Conservation (phyloP, 352 stramenopile genomes). For the Pythium sukuiense region DNA sequence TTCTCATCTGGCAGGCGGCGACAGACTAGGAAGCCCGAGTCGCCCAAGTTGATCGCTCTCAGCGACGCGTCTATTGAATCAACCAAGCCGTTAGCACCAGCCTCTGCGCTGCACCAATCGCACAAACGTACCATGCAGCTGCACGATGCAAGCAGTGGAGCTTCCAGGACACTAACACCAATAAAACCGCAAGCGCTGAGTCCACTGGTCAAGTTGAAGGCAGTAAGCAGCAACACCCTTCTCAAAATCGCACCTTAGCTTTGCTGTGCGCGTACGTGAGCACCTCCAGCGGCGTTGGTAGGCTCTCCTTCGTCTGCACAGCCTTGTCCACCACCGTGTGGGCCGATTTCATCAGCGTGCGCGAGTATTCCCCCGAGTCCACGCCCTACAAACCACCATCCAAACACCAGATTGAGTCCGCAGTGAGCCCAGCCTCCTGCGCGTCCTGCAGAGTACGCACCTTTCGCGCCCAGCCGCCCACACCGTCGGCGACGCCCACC, state of each 20-base stretch:
- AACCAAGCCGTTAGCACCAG: not conserved
- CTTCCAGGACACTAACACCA: constrained; percentile 80
- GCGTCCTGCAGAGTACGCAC: no score
- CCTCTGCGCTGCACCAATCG: not conserved
- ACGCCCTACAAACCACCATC: constrained; percentile 48
- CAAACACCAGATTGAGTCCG: not conserved
- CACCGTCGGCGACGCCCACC: constrained; percentile 84
- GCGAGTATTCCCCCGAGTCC: constrained; percentile 87
- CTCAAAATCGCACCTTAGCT: constrained; percentile 48
- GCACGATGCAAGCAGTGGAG: constrained; percentile 84
- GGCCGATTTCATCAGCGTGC: constrained; percentile 71
- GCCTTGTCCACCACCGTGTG: constrained; percentile 29
- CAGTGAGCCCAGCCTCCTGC: not conserved
- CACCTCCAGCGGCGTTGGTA: constrained; percentile 63
- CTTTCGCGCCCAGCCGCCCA: constrained; percentile 86
- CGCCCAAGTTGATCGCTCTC: constrained; percentile 91
- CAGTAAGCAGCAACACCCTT: no score
- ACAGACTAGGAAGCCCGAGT: constrained; percentile 94
- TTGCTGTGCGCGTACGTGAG: constrained; percentile 65
- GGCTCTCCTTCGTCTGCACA: constrained; percentile 20
- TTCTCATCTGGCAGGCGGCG: constrained; percentile 52
- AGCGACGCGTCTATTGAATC: constrained; percentile 44
- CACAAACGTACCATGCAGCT: constrained; percentile 54
- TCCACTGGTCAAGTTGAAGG: no score
- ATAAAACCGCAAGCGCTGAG: no score